Conservation (phyloP, 345 rosid genomes). For the Punica granatum region DNA sequence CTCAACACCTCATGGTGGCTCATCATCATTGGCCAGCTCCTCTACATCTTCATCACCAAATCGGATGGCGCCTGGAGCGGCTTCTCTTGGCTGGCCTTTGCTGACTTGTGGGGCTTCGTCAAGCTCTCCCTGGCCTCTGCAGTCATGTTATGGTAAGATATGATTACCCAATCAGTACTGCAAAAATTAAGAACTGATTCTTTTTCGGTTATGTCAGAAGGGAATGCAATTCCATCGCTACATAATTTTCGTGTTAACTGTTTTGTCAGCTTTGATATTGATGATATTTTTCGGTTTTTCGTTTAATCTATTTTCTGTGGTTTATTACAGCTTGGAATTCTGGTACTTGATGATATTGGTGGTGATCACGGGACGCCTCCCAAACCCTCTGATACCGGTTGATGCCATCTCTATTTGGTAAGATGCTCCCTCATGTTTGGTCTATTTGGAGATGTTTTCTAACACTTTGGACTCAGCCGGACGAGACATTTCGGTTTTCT, state of each 20-base stretch:
- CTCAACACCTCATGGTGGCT: conserved; percentile 91
- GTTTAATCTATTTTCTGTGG: not conserved
- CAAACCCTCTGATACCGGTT: conserved; percentile 65
- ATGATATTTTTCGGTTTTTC: not conserved
- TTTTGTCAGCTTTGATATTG: too few relatives aligned
- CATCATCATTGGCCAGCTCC: conserved; percentile 44
- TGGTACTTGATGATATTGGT: conserved; percentile 76
- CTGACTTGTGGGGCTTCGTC: conserved; percentile 56
- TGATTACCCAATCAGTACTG: not conserved
- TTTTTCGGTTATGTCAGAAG: not conserved
- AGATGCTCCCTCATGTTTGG: not conserved
- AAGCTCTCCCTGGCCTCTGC: conserved; percentile 94
- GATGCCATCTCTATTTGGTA: conserved; percentile 91
- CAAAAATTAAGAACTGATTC: not conserved
- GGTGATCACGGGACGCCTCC: conserved; percentile 68
- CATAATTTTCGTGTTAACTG: too few relatives aligned
- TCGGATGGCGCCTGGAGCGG: conserved; percentile 95
- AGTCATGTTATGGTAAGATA: conserved; percentile 61
- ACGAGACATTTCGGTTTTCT: not conserved
- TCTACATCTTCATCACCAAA: conserved; percentile 44
- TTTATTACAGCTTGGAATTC: conserved; percentile 65
- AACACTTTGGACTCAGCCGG: not conserved
- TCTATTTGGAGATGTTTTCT: conserved; percentile 18
- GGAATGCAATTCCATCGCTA: not conserved
- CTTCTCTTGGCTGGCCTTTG: conserved; percentile 74